Evolutionary conservation across 2,329 filamentous ascomycete species (phyloP).

Genomic region (Thermothelomyces thermophilus): DNA sequence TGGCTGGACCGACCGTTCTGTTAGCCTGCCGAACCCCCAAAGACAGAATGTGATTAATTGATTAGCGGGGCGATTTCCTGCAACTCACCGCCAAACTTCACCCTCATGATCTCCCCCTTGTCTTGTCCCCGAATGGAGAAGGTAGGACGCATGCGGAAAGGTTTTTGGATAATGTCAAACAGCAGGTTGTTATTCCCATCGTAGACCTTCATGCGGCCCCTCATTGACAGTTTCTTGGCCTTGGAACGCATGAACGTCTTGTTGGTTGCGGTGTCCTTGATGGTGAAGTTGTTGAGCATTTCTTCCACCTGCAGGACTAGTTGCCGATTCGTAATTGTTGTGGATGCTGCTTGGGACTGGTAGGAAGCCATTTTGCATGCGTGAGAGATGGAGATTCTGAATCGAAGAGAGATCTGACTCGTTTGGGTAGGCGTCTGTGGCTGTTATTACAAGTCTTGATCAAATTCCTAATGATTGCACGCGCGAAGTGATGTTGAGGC

Average conservation of each 20-base stretch:
- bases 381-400: no score
- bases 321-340: no score
- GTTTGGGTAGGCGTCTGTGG: no score
- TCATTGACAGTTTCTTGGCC: not conserved
- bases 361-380: no score
- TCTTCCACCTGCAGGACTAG: not conserved
- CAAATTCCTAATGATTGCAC: no score
- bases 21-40: not conserved
- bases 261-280: not conserved
- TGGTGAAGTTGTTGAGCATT: not conserved
- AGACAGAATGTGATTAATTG: no score
- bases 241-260: not conserved
- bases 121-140: not conserved
- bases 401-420: no score
- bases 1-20: not conserved
- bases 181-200: not conserved
- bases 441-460: no score
- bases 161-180: not conserved
- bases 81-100: not conserved
- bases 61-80: no score
- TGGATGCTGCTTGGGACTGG: no score
- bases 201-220: not conserved
- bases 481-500: no score
- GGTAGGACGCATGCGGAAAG: not conserved
- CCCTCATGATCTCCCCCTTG: not conserved